Evolutionary conservation across 1,284 basidiomycete genomes (phyloP).

Genomic region (Boletus mariae): DNA sequence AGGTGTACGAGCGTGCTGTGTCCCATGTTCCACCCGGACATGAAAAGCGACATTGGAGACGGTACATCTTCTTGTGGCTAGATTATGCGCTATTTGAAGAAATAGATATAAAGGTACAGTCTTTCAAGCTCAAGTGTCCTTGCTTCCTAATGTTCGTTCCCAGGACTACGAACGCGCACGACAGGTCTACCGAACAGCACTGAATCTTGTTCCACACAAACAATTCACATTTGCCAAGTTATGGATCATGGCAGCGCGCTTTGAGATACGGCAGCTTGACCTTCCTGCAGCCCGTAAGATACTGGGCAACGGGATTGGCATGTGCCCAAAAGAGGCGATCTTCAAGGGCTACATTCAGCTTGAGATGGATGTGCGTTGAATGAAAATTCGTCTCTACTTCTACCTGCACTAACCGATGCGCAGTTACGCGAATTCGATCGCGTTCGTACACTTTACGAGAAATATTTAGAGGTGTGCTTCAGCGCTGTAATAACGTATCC

Average conservation of each 20-base stretch:
- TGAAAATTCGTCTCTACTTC: neutral
- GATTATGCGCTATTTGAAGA: conserved; percentile 98
- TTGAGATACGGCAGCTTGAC: conserved; percentile 86
- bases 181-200: conserved; percentile 90
- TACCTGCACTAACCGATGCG: conserved; percentile 11
- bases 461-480: conserved; percentile 78
- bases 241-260: conserved; percentile 88
- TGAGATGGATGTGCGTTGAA: conserved; percentile 71
- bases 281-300: conserved; percentile 85
- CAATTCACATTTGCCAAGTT: conserved; percentile 97
- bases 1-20: conserved; percentile 96
- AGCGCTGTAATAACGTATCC: neutral
- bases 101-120: conserved; percentile 79
- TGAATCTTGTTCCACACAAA: conserved; percentile 91
- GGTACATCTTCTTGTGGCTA: conserved; percentile 97
- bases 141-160: conserved; percentile 6
- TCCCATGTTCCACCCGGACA: conserved; percentile 88
- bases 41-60: conserved; percentile 89
- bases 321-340: conserved; percentile 92
- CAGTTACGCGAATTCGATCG: conserved; percentile 93
- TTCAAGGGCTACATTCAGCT: conserved; percentile 95
- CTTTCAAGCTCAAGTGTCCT: neutral
- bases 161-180: conserved; percentile 82
- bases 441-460: conserved; percentile 89
- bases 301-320: conserved; percentile 87